Evolutionary conservation across 1,284 basidiomycete genomes (phyloP), one percentile per base, ranked within the genome.

Genomic region (Rugiboletus extremiorientalis): DNA sequence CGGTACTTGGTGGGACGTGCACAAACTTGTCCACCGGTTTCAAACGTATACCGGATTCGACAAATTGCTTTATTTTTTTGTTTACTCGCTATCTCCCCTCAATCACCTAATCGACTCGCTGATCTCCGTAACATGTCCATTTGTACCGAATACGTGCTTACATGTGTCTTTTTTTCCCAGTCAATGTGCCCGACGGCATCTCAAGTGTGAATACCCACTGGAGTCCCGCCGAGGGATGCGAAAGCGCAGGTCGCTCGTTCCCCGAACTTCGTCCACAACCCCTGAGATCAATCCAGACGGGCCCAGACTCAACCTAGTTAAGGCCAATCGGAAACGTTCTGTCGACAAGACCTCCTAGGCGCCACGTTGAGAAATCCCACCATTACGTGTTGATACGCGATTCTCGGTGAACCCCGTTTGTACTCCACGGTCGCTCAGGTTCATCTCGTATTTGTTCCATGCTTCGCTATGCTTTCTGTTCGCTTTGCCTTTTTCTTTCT

Each of bases 181-280:
- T 67, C 85, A 87, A 74, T 87, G 85, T 65, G 77, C 79, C 52
- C 76, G 83, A 42, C 80, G 84, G 27, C 77, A 79, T 30, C 76
- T 85, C 44, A 77, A 74, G 53, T 87, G 85, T 66, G 81, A 81
- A 60, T 86, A 84, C 59, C 85, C 85, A 6, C 69, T 74, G 10
- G 83, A 85, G 67, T 84, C 82, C 56, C 74, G 82, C 42, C 76
- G 85, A 20, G 84, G 86, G 22, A 80, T 83, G 76, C 75, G 82
- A 50, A 84, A 81, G 73, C 83, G 82, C 67, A 45, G 66, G 72
- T 72, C 66, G 68, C 64, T 74, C 28, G 42, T 72, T 43, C 68
- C 69, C 20, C 68, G 70, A 25, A 61, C 60, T 23, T 62, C 63
- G 6, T 72, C 68, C n/a, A 27, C 66, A 6, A 43, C 58, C 8